phyloP scores from a whole-genome alignment of 176 grass and related monocot species.

The Avena eriantha region DNA sequence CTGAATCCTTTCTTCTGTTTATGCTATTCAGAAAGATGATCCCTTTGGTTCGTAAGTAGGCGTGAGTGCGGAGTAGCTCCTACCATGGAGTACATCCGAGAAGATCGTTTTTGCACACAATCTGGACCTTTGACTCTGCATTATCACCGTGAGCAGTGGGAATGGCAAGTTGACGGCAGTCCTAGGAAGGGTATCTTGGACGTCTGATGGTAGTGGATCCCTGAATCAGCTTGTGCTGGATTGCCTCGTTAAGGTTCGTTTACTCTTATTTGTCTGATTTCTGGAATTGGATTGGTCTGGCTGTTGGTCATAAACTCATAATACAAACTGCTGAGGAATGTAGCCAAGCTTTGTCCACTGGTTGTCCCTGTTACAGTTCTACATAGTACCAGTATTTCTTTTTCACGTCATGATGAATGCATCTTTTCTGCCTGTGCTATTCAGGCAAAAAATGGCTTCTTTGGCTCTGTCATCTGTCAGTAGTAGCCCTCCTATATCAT shows the following conservation, averaged over 20 bases:
- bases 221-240: conserved; percentile 46
- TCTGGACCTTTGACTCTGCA: conserved; percentile 2
- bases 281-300: not conserved
- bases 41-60: conserved; percentile 20
- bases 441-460: not conserved
- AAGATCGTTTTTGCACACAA: not conserved
- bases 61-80: not conserved
- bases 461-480: not conserved
- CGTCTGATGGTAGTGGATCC: conserved; percentile 32
- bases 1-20: not conserved
- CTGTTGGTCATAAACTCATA: not conserved
- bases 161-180: conserved; percentile 28
- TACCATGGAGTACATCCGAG: not conserved
- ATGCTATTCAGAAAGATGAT: not conserved
- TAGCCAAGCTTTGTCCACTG: not conserved
- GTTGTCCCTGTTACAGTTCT: not conserved
- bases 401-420: not conserved
- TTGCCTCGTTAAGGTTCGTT: conserved; percentile 11
- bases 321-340: no score
- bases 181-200: conserved; percentile 3
- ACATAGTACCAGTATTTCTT: not conserved
- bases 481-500: not conserved
- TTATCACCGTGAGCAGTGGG: conserved; percentile 9
- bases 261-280: conserved; percentile 24
- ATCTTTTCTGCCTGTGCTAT: conserved; percentile 6